Evolutionary conservation across 2,329 filamentous ascomycete species (phyloP).

Genomic region (Sporothrix pseudoabietina): DNA sequence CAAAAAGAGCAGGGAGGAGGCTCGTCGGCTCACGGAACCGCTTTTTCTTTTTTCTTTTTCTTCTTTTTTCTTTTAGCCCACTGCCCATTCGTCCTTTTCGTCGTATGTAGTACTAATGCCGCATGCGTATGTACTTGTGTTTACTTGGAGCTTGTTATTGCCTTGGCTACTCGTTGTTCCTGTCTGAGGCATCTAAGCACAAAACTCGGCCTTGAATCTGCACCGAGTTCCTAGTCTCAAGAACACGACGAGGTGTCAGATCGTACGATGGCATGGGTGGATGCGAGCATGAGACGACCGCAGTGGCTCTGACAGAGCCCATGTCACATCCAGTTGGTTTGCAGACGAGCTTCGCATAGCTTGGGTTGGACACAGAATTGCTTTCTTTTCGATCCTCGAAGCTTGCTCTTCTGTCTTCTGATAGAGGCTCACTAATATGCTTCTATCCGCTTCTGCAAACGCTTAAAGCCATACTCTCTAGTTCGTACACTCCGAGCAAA

Average conservation of each 20-base stretch:
- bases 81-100: not conserved
- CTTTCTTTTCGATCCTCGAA: not conserved
- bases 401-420: not conserved
- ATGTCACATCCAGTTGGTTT: not conserved
- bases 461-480: not conserved
- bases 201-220: constrained; percentile 3
- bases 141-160: not conserved
- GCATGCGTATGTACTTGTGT: too few species aligned
- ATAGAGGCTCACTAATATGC: not conserved
- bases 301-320: not conserved
- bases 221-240: not conserved
- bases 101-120: too few species aligned
- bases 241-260: not conserved
- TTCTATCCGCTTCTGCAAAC: not conserved
- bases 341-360: not conserved
- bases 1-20: not conserved
- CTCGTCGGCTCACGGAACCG: constrained; percentile 4
- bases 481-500: constrained; percentile 20
- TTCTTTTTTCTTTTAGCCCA: not conserved
- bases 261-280: not conserved
- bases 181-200: not conserved
- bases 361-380: not conserved
- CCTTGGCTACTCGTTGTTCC: not conserved
- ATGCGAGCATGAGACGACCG: not conserved
- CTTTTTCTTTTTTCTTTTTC: not conserved